Percentiles rank a stretch among this genome's conserved stretches.
phyloP scores from a whole-genome alignment of 176 grass and related monocot genomes.

The Triticum monococcum region DNA sequence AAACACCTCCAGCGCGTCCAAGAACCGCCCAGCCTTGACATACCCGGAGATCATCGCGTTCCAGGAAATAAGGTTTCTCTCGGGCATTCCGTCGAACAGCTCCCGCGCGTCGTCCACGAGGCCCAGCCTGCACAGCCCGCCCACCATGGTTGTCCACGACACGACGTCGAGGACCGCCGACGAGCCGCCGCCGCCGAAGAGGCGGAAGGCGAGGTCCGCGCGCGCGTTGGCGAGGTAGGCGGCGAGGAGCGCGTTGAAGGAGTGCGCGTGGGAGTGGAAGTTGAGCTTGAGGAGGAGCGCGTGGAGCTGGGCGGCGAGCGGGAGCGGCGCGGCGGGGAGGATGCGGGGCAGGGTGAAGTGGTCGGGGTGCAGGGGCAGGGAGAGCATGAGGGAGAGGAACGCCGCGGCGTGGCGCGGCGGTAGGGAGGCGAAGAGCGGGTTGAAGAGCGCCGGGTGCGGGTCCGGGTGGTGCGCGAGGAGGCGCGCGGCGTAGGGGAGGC shows the following conservation, averaged over 20 bases:
- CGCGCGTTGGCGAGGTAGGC: constrained; percentile 56
- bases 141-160: constrained; percentile 81
- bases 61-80: constrained; percentile 73
- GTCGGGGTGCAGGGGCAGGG: constrained; percentile 34
- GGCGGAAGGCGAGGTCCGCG: constrained; percentile 38
- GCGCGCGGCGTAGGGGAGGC: constrained; percentile 54
- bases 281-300: constrained; percentile 71
- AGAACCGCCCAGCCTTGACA: constrained; percentile 50
- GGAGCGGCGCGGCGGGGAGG: constrained; percentile 44
- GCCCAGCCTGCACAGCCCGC: constrained; percentile 57
- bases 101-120: constrained; percentile 56
- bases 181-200: constrained; percentile 29
- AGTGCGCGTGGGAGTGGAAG: constrained; percentile 51
- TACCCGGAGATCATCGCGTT: constrained; percentile 86
- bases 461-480: constrained; percentile 57
- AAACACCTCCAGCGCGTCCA: constrained; percentile 64
- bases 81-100: constrained; percentile 75
- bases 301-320: constrained; percentile 60
- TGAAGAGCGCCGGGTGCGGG: constrained; percentile 68
- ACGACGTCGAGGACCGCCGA: constrained; percentile 36
- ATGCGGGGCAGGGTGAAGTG: constrained; percentile 70
- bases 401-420: constrained; percentile 31
- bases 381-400: constrained; percentile 46
- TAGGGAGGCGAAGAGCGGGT: constrained; percentile 56
- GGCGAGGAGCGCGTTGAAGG: constrained; percentile 63